Percentiles rank a stretch among this genome's conserved stretches.
phyloP scores from a whole-genome alignment of 1,139 yeast species.

The Hemisphaericaspora xylanilytica region DNA sequence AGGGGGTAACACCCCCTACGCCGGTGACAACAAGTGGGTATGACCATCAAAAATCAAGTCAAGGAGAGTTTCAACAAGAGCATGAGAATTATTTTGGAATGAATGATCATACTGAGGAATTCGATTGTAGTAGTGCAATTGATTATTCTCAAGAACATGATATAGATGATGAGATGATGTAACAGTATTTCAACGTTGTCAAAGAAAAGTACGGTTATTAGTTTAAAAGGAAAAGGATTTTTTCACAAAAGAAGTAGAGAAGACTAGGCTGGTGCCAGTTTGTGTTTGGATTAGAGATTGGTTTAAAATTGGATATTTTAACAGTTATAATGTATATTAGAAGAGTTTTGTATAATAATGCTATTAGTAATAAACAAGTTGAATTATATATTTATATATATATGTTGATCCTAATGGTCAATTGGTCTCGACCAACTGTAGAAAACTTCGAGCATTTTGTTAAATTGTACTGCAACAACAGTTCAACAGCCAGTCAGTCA shows the following conservation, averaged over 20 bases:
- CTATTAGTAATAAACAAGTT: neutral
- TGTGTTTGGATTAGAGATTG: too few relatives aligned
- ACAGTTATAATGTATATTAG: neutral
- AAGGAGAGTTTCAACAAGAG: slow-evolving; percentile 25
- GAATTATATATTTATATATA: too few relatives aligned
- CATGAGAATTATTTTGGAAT: slow-evolving; percentile 43
- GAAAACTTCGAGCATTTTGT: too few relatives aligned
- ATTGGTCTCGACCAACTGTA: too few relatives aligned
- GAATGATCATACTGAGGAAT: slow-evolving; percentile 13
- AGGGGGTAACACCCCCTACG: slow-evolving; percentile 16
- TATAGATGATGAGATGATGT: slow-evolving; percentile 11
- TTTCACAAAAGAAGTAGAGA: neutral
- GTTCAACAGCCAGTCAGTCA: too few relatives aligned
- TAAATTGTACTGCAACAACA: too few relatives aligned
- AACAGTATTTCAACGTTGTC: neutral
- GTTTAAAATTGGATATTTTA: too few relatives aligned
- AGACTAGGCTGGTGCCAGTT: too few relatives aligned
- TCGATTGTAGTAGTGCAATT: slow-evolving; percentile 8
- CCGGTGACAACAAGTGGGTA: neutral
- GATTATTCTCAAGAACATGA: slow-evolving; percentile 10
- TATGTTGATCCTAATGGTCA: too few relatives aligned
- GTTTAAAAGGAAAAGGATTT: neutral
- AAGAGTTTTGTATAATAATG: neutral
- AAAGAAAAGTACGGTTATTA: neutral
- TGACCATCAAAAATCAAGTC: slow-evolving; percentile 6